A percentile compares a stretch with the other conserved stretches of the same genome.
phyloP scores from a whole-genome alignment of 805 yeast genomes.

The Starmerella potacharoeniae region DNA sequence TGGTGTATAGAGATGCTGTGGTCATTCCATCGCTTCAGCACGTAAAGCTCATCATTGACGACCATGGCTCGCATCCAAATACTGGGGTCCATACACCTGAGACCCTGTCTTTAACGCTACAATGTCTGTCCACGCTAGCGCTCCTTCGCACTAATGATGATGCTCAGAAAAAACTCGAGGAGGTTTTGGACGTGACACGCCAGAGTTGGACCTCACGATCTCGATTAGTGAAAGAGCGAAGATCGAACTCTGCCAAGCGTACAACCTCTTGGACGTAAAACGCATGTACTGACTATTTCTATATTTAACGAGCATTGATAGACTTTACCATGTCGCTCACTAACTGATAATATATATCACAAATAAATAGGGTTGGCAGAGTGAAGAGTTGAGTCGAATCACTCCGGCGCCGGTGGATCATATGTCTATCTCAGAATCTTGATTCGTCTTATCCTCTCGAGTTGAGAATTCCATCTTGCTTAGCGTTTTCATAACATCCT shows the following conservation, averaged over 20 bases:
- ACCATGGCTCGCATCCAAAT: conserved; percentile 6
- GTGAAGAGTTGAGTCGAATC: no score
- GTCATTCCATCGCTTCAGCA: conserved; percentile 27
- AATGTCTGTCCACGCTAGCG: conserved; percentile 50
- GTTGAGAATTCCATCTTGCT: conserved; percentile 4
- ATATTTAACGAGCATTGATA: no score
- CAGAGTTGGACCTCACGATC: neutral
- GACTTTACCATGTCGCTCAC: no score
- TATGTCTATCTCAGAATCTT: neutral
- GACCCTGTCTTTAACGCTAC: conserved; percentile 35
- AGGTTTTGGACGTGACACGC: conserved; percentile 28
- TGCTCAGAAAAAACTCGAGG: conserved; percentile 49
- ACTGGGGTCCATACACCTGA: conserved; percentile 11
- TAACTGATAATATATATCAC: neutral
- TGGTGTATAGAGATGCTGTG: conserved; percentile 30
- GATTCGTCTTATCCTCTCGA: neutral
- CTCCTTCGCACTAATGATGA: conserved; percentile 44
- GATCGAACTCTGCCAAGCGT: neutral
- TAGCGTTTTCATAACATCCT: conserved; percentile 2
- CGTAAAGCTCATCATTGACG: conserved; percentile 18
- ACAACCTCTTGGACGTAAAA: no score
- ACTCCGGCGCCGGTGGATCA: neutral
- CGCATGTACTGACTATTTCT: no score
- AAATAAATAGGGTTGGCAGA: neutral
- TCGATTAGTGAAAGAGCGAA: neutral